These are phyloP conservation scores for Boletus sensibilis DNA, from an alignment of 768 basidiomycete species.

Conservation along the genomic window DNA sequence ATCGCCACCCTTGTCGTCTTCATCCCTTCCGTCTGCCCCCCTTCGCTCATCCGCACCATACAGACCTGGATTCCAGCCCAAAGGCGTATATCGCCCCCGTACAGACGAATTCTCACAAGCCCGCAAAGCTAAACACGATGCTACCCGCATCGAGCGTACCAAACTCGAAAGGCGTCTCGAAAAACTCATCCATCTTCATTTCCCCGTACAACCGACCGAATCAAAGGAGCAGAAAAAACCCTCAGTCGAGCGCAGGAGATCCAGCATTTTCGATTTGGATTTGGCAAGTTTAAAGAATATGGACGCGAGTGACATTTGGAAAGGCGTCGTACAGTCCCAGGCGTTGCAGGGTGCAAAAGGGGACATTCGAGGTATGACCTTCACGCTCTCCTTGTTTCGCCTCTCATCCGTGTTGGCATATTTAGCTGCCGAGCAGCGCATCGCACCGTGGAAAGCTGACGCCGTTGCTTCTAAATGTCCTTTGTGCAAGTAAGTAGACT, in stretches of 20 bases:
- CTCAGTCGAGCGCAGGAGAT: constrained; percentile 41
- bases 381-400: not conserved
- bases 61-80: constrained; percentile 91
- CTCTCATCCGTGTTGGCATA: not conserved
- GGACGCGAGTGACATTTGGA: constrained; percentile 70
- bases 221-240: constrained; percentile 6
- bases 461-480: constrained; percentile 74
- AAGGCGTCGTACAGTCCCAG: constrained; percentile 51
- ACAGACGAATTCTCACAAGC: constrained; percentile 75
- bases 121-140: constrained; percentile 39
- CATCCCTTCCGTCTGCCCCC: constrained; percentile 23
- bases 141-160: constrained; percentile 71
- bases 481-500: constrained; percentile 66
- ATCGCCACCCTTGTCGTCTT: constrained; percentile 23
- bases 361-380: constrained; percentile 62
- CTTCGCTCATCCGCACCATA: constrained; percentile 57
- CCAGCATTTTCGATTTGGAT: constrained; percentile 75
- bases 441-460: constrained; percentile 96
- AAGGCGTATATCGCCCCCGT: constrained; percentile 72
- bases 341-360: constrained; percentile 47
- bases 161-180: constrained; percentile 85
- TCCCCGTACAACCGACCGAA: constrained; percentile 37
- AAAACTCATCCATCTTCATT: constrained; percentile 79
- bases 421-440: constrained; percentile 79
- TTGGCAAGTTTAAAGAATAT: constrained; percentile 54